Conservation (phyloP, 345 rosid genomes). For the Murraya paniculata region DNA sequence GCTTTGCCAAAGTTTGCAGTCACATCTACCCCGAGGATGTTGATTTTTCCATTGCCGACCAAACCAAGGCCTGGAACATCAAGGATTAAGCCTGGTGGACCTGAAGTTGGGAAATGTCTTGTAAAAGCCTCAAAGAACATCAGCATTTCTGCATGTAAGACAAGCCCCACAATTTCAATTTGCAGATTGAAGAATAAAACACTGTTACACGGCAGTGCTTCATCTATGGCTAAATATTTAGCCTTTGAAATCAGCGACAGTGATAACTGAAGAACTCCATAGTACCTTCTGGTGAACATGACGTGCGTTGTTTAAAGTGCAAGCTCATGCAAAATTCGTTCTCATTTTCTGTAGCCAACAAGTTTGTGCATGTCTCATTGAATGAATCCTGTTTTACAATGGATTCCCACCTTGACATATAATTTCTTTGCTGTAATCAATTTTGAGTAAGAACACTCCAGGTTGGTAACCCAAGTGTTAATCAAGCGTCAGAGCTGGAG, state of each 20-base stretch:
- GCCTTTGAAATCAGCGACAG: conserved; percentile 46
- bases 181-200: conserved; percentile 26
- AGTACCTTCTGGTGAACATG: neutral
- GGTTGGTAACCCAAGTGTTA: neutral
- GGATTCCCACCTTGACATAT: neutral
- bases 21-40: conserved; percentile 23
- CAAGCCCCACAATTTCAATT: conserved; percentile 22
- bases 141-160: conserved; percentile 21
- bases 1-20: conserved; percentile 16
- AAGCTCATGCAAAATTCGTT: neutral
- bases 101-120: conserved; percentile 42
- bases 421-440: neutral
- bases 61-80: neutral
- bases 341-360: neutral
- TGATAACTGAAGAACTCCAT: conserved; percentile 27
- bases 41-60: neutral
- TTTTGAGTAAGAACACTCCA: neutral
- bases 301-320: neutral
- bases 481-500: neutral
- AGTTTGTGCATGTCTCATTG: neutral
- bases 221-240: conserved; percentile 19
- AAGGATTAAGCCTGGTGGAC: conserved; percentile 8
- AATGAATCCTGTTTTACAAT: neutral
- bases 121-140: conserved; percentile 37
- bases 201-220: neutral